Percentiles rank a stretch among this genome's conserved stretches.
Conservation (phyloP, 805 yeast species). For the Yarrowia divulgata region DNA sequence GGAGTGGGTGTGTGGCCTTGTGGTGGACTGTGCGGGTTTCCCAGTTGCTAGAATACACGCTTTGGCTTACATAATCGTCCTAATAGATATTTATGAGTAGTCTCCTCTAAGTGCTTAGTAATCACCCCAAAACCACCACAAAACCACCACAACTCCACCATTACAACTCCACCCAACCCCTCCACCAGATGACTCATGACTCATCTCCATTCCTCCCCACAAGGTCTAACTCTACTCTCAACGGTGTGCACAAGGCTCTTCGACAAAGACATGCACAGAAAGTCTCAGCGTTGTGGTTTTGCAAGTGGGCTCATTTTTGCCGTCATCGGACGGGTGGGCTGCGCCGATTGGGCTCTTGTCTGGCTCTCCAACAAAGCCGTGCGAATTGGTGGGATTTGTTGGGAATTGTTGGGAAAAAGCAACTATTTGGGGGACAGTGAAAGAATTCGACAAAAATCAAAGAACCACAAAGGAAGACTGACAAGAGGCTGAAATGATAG, state of each 20-base stretch:
- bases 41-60: too few relatives aligned
- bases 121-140: too few relatives aligned
- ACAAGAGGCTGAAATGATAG: too few relatives aligned
- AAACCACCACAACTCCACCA: too few relatives aligned
- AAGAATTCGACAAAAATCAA: too few relatives aligned
- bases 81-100: too few relatives aligned
- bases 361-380: neutral
- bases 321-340: neutral
- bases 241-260: neutral
- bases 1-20: too few relatives aligned
- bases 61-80: too few relatives aligned
- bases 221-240: neutral
- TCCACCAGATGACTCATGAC: neutral
- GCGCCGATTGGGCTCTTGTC: neutral
- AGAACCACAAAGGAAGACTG: too few relatives aligned
- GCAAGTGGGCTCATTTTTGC: neutral
- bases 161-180: too few relatives aligned
- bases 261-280: slow-evolving; percentile 1
- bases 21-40: too few relatives aligned
- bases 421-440: neutral
- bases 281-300: neutral
- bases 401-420: neutral
- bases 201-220: neutral
- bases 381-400: neutral
- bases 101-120: too few relatives aligned